A percentile compares a stretch with the other conserved stretches of the same genome.
Conservation (phyloP, 257 asterid genomes). For the Lantana camara region DNA sequence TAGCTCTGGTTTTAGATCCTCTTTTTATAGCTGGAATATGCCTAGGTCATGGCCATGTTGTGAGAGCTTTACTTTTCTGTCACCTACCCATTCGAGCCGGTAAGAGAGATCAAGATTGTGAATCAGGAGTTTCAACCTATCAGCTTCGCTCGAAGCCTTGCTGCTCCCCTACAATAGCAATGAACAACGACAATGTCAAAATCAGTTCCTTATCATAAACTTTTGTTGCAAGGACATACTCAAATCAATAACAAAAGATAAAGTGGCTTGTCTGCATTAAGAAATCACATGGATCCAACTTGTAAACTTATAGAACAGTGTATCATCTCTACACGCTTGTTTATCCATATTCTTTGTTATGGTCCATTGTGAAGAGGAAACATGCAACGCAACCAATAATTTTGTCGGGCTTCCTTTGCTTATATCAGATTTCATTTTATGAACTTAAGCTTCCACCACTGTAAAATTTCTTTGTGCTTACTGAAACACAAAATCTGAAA, state of each 20-base stretch:
- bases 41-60: conserved; percentile 83
- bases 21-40: conserved; percentile 62
- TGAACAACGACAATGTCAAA: conserved; percentile 9
- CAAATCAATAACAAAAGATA: neutral
- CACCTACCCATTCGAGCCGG: conserved; percentile 80
- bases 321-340: too few relatives aligned
- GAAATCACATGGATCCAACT: neutral
- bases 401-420: conserved; percentile 8
- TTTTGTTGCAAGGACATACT: conserved; percentile 1
- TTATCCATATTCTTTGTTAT: too few relatives aligned
- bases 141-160: conserved; percentile 58
- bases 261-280: neutral
- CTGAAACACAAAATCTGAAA: conserved; percentile 1
- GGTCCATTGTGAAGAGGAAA: conserved; percentile 16
- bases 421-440: neutral
- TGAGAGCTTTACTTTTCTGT: conserved; percentile 70
- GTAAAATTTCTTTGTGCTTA: neutral
- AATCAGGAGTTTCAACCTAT: conserved; percentile 62
- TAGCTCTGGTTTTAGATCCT: conserved; percentile 19
- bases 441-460: conserved; percentile 7
- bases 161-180: conserved; percentile 53
- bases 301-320: neutral
- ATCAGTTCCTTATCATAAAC: neutral
- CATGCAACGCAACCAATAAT: neutral
- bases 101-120: conserved; percentile 93